A percentile compares a stretch with the other conserved stretches of the same genome.
Conservation (phyloP, 2,329 filamentous ascomycete species). For the Diaporthe ilicicola region DNA sequence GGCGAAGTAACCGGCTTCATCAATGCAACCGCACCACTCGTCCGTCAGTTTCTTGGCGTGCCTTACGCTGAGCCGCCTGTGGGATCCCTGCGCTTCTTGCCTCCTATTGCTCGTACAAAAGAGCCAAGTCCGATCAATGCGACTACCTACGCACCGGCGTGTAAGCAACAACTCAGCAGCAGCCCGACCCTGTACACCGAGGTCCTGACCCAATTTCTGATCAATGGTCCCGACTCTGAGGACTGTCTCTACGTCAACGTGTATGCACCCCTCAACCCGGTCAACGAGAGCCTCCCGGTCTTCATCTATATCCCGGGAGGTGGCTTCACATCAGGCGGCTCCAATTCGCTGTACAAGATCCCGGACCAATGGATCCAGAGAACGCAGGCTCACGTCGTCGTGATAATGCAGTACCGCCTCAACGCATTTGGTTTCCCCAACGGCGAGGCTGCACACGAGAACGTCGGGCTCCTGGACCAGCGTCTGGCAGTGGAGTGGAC, state of each 20-base stretch:
- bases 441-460: conserved; percentile 44
- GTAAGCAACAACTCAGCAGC: not conserved
- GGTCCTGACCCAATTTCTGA: conserved; percentile 18
- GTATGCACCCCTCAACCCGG: not conserved
- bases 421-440: conserved; percentile 41
- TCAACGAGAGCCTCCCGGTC: not conserved
- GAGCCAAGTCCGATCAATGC: not conserved
- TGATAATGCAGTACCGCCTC: conserved; percentile 13
- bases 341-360: conserved; percentile 24
- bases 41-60: conserved; percentile 14
- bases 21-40: not conserved
- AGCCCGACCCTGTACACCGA: not conserved
- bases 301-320: conserved; percentile 25
- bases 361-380: conserved; percentile 25
- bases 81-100: conserved; percentile 11
- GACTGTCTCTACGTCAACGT: conserved; percentile 28
- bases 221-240: conserved; percentile 22
- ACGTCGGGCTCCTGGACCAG: conserved; percentile 63
- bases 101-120: not conserved
- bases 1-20: conserved; percentile 12
- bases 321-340: conserved; percentile 21
- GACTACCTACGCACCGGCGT: not conserved
- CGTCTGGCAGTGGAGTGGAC: conserved; percentile 61
- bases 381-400: conserved; percentile 19
- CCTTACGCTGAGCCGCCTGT: conserved; percentile 14